Evolutionary conservation across 1,284 basidiomycete genomes (phyloP).

Genomic region (Apiotrichum siamense): DNA sequence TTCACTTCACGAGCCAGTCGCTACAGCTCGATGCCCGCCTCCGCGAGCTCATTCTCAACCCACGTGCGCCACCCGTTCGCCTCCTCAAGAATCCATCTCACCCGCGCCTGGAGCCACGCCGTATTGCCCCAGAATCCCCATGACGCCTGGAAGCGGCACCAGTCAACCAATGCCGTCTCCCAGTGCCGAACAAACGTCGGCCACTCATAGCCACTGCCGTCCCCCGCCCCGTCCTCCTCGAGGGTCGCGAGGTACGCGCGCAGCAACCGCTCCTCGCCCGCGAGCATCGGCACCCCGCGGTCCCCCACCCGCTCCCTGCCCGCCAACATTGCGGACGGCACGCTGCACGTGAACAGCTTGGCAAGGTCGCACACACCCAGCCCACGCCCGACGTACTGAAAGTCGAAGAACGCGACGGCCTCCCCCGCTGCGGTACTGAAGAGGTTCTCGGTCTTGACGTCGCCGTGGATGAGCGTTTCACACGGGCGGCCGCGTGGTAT

Average conservation of each 20-base stretch:
- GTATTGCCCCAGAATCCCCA: slow-evolving; percentile 21
- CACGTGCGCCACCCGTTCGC: slow-evolving; percentile 9
- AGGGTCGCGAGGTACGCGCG: slow-evolving; percentile 5
- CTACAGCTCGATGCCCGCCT: too few relatives aligned
- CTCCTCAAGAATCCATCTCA: slow-evolving; percentile 10
- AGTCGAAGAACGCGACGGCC: slow-evolving; percentile 15
- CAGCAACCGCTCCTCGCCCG: slow-evolving; percentile 6
- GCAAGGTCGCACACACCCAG: slow-evolving; percentile 19
- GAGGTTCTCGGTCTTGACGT: slow-evolving; percentile 20
- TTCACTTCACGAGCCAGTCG: too few relatives aligned
- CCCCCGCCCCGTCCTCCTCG: background rate
- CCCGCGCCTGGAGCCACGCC: slow-evolving; percentile 14
- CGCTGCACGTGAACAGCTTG: slow-evolving; percentile 17
- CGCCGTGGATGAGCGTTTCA: slow-evolving; percentile 16
- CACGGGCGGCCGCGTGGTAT: background rate
- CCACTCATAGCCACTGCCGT: slow-evolving; percentile 11
- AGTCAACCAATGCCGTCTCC: slow-evolving; percentile 20
- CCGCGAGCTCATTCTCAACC: slow-evolving; percentile 3
- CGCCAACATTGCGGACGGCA: slow-evolving; percentile 8
- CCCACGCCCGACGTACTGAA: slow-evolving; percentile 18
- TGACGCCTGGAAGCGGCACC: slow-evolving; percentile 18
- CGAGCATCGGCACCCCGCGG: slow-evolving; percentile 1
- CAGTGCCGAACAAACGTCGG: slow-evolving; percentile 13
- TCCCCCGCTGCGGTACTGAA: slow-evolving; percentile 3
- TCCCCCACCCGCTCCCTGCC: background rate